Percentiles rank a stretch among this genome's conserved stretches.
Conservation (phyloP, 768 basidiomycete genomes). For the Lentinula sp. region DNA sequence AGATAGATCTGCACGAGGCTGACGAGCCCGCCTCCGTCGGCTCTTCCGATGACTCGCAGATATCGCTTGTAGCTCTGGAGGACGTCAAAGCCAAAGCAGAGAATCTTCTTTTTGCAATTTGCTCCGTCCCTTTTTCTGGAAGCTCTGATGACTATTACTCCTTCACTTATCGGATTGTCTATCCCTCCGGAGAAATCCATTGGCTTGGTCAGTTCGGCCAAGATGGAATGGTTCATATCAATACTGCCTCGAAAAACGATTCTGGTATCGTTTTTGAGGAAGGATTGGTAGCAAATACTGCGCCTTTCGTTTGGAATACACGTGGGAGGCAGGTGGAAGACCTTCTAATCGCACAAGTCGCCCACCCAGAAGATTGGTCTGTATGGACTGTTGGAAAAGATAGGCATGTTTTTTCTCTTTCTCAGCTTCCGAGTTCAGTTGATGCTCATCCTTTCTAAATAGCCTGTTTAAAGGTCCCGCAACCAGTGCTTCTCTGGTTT, state of each 20-base stretch:
- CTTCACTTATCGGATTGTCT: conserved; percentile 45
- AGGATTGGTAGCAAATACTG: conserved; percentile 15
- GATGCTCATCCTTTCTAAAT: neutral
- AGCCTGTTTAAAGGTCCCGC: conserved; percentile 15
- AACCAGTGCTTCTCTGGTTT: conserved; percentile 18
- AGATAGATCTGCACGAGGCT: conserved; percentile 21
- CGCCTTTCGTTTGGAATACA: conserved; percentile 5
- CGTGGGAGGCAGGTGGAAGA: conserved; percentile 1
- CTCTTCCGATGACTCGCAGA: neutral
- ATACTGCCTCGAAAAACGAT: conserved; percentile 8
- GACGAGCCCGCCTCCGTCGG: too few relatives aligned
- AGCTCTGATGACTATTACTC: conserved; percentile 19
- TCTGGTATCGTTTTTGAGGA: conserved; percentile 16
- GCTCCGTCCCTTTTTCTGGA: conserved; percentile 5
- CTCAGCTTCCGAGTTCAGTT: neutral
- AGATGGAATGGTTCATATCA: conserved; percentile 36
- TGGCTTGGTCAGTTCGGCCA: conserved; percentile 42
- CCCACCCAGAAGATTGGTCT: conserved; percentile 16
- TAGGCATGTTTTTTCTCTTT: conserved; percentile 13
- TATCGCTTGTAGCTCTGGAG: conserved; percentile 5
- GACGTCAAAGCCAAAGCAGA: neutral
- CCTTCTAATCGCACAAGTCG: conserved; percentile 16
- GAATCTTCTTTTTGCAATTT: conserved; percentile 8
- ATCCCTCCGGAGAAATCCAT: conserved; percentile 32
- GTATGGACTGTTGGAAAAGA: conserved; percentile 15